Base-by-base conservation (phyloP, 805 yeast genomes). In the Naumovozyma castellii region DNA sequence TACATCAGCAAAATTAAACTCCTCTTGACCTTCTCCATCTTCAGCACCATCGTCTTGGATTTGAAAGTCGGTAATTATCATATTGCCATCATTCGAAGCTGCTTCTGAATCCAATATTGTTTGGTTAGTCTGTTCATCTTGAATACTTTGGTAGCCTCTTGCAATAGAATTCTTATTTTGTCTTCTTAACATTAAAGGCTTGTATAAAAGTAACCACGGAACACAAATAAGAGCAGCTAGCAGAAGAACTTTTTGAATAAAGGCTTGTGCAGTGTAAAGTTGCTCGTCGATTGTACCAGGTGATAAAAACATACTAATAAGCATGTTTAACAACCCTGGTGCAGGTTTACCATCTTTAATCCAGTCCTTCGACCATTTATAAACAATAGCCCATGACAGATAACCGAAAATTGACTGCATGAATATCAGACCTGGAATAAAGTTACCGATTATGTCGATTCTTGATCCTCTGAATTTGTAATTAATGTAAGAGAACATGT, bases 371-470 rank as follows among this genome's bases (percentile, higher is more conserved):
- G 79, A 67, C 98, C 98, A 92, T 65, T 92, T 92, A 71, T 85
- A 90, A 22, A 92, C 73, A 49, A 92, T 92, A 43, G 86, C 73
- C 48, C 88, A 61, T 0, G 95, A 75, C 44, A 92, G 69, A 61
- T 92, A 92, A 30, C 98, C 98, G 59, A 92, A 92, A 35, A 92
- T 90, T 38, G 95, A 82, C 64, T 87, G 95, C 96, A 92, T 86
- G 64, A 92, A 92, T 36, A 92, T 67, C 41, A 92, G 68, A 30
- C 97, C 95, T 1, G 98, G 98, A 43, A 90, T 71, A 56, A 92
- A 92, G 65, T 90, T 92, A 44, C 97, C 97, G 52, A 83, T 64
- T 33, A 92, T 77, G 59, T 92, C 97, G 49, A 92, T 77, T 36
- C 62, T 60, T 30, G 87, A 80, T 33, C 78, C 67, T 69, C 77